Percentiles rank a stretch among this genome's conserved stretches.
Evolutionary conservation across 2,329 filamentous ascomycete species (phyloP).

Genomic region (Botrytis porri): DNA sequence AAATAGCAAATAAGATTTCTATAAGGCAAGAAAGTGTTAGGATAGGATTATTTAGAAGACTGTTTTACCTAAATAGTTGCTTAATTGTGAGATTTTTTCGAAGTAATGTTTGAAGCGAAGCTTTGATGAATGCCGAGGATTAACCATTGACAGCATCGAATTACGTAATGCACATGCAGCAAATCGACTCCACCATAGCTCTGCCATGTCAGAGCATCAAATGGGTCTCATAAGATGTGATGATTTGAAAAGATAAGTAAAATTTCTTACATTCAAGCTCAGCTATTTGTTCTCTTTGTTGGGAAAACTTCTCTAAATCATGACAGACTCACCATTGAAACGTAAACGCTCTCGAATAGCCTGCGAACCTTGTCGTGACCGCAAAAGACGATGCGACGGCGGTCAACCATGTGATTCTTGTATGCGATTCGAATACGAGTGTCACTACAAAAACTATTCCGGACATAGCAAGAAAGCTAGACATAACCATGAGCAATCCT

Average conservation of each 20-base stretch:
- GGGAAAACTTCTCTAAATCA: neutral
- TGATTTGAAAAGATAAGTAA: neutral
- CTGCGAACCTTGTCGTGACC: conserved; percentile 15
- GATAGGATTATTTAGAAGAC: neutral
- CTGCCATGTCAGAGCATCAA: neutral
- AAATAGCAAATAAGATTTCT: neutral
- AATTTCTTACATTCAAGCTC: neutral
- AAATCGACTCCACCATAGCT: neutral
- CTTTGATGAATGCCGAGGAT: neutral
- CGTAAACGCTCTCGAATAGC: conserved; percentile 15
- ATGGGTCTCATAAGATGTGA: neutral
- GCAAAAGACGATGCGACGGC: conserved; percentile 15
- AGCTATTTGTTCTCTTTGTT: neutral
- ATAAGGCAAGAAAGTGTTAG: neutral
- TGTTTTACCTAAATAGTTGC: neutral
- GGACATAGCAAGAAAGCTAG: neutral
- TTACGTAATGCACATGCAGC: conserved; percentile 2
- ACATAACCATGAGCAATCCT: neutral
- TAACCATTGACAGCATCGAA: neutral
- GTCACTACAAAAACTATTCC: neutral
- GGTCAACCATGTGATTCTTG: conserved; percentile 14
- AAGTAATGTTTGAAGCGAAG: too few species aligned
- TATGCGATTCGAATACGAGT: neutral
- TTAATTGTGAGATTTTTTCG: neutral
- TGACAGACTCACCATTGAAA: neutral